Percentiles rank a stretch among this genome's conserved stretches.
phyloP scores from a whole-genome alignment of 345 rosid species.

The Gossypium australe region DNA sequence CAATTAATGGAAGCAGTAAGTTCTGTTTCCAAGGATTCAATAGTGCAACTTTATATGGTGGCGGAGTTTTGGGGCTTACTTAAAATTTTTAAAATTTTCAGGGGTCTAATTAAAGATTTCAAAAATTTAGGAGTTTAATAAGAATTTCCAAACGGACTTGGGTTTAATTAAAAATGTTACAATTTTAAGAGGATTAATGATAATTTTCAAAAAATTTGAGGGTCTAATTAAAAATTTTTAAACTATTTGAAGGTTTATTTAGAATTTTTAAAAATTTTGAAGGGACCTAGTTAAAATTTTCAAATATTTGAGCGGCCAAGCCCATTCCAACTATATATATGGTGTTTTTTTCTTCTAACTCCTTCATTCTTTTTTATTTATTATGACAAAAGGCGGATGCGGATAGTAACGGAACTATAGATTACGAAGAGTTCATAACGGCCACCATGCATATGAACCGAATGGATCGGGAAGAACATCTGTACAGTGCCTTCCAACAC shows the following conservation, averaged over 20 bases:
- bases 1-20: constrained; percentile 95
- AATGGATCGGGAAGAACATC: constrained; percentile 71
- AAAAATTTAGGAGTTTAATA: no score
- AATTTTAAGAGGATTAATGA: neutral
- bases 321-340: no score
- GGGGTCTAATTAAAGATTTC: no score
- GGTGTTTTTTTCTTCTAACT: neutral
- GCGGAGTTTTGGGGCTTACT: no score
- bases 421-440: constrained; percentile 71
- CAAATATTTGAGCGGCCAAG: no score
- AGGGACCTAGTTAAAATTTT: neutral
- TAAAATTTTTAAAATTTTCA: no score
- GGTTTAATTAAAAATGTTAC: no score
- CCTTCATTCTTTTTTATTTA: neutral
- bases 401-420: constrained; percentile 73
- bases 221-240: no score
- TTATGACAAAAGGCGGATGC: constrained; percentile 62
- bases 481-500: constrained; percentile 73
- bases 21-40: neutral
- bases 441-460: constrained; percentile 80
- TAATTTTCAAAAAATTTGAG: neutral
- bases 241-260: no score
- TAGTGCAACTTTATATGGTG: neutral
- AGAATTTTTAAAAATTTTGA: no score
- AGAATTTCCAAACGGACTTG: no score